Evolutionary conservation across 2,329 filamentous ascomycete genomes (phyloP).

Genomic region (Chrysosphaeria jannelii): DNA sequence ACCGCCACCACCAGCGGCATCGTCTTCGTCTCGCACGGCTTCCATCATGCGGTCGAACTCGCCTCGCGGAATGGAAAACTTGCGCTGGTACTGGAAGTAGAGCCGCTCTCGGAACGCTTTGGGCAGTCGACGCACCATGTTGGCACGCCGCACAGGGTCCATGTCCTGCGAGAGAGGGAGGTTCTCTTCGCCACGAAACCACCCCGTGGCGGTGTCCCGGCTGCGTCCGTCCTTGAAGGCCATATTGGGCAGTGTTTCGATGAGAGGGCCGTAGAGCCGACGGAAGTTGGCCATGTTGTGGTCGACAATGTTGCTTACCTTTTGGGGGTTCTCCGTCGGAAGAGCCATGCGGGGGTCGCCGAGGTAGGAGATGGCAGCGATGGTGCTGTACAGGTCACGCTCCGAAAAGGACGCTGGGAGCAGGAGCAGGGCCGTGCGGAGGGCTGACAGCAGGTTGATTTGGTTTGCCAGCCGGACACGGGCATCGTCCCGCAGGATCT

Average conservation of each 20-base stretch:
- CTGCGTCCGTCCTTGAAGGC: slow-evolving; percentile 37
- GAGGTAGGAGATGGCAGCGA: slow-evolving; percentile 76
- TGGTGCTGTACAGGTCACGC: slow-evolving; percentile 62
- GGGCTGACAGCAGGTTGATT: slow-evolving; percentile 72
- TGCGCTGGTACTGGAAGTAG: slow-evolving; percentile 84
- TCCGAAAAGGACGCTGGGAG: slow-evolving; percentile 67
- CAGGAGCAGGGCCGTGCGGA: slow-evolving; percentile 67
- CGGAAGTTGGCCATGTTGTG: slow-evolving; percentile 83
- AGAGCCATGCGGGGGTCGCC: slow-evolving; percentile 90
- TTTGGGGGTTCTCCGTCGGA: slow-evolving; percentile 68
- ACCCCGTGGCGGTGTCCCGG: slow-evolving; percentile 25
- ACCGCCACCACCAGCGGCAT: slow-evolving; percentile 16
- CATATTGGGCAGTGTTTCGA: slow-evolving; percentile 74
- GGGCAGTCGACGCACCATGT: slow-evolving; percentile 85
- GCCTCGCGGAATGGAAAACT: slow-evolving; percentile 54
- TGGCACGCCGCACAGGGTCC: slow-evolving; percentile 67
- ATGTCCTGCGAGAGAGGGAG: slow-evolving; percentile 79
- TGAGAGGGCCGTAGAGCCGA: slow-evolving; percentile 63
- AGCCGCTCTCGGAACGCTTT: slow-evolving; percentile 63
- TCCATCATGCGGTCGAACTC: slow-evolving; percentile 72
- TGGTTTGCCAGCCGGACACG: slow-evolving; percentile 83
- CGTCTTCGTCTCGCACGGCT: slow-evolving; percentile 36
- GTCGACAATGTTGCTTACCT: slow-evolving; percentile 79
- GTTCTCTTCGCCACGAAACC: too few species aligned
- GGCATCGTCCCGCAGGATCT: slow-evolving; percentile 84